Evolutionary conservation across 345 rosid genomes (phyloP).

Genomic region (Brassica incana): DNA sequence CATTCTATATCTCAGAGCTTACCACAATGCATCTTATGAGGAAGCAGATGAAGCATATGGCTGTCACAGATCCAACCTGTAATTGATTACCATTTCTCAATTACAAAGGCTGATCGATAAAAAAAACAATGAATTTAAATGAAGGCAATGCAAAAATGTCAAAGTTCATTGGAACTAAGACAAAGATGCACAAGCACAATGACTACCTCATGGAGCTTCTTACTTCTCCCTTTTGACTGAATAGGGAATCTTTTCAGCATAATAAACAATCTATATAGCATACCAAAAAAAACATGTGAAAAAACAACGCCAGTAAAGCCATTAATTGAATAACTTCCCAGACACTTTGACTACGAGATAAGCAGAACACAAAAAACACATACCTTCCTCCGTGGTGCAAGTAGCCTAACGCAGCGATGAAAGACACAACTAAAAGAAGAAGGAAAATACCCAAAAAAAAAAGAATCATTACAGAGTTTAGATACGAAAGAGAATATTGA

Average conservation of each 20-base stretch:
- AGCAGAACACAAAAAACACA: neutral
- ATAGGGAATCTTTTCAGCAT: slow-evolving; percentile 96
- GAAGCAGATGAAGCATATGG: slow-evolving; percentile 93
- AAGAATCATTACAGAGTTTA: neutral
- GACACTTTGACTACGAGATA: slow-evolving; percentile 12
- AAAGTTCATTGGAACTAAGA: slow-evolving; percentile 6
- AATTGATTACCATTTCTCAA: slow-evolving; percentile 17
- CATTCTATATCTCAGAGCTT: slow-evolving; percentile 34
- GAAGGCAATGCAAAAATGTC: too few relatives aligned
- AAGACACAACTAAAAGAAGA: slow-evolving; percentile 67
- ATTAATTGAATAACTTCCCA: neutral
- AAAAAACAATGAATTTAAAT: neutral
- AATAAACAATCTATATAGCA: slow-evolving; percentile 72
- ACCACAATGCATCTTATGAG: slow-evolving; percentile 93
- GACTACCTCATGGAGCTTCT: slow-evolving; percentile 93
- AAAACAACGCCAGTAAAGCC: slow-evolving; percentile 4
- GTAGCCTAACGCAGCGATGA: slow-evolving; percentile 86
- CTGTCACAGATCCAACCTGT: slow-evolving; percentile 98
- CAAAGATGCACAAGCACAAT: neutral
- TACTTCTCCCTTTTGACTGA: slow-evolving; percentile 95
- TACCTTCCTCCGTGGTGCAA: slow-evolving; percentile 97
- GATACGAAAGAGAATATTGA: neutral
- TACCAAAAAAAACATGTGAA: slow-evolving; percentile 15
- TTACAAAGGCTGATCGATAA: neutral
- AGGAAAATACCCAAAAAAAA: neutral